Percentiles rank a stretch among this genome's conserved stretches.
These are phyloP conservation scores for Lonicera japonica DNA, from an alignment of 129 eudicot genomes.

Conservation along the genomic window DNA sequence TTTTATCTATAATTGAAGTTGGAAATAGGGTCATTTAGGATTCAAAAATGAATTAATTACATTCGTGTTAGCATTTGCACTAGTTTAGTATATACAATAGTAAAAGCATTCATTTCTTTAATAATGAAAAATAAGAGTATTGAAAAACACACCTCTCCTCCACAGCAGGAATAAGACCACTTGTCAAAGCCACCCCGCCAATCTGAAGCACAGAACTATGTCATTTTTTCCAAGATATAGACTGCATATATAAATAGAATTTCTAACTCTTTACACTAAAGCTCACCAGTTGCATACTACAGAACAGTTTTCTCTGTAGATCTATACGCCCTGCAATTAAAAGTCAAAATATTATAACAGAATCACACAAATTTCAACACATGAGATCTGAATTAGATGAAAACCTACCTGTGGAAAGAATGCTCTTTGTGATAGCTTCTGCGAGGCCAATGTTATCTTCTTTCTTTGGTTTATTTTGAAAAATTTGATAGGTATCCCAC, in stretches of 20 bases:
- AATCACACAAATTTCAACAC: constrained; percentile 9
- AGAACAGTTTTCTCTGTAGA: constrained; percentile 82
- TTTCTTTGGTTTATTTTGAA: constrained; percentile 61
- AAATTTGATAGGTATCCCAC: constrained; percentile 79
- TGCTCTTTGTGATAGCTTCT: constrained; percentile 91
- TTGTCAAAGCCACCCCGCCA: constrained; percentile 85
- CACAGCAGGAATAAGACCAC: constrained; percentile 82
- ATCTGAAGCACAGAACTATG: constrained; percentile 38
- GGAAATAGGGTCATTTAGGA: neutral
- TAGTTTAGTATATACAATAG: too few species aligned
- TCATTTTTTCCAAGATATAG: constrained; percentile 16
- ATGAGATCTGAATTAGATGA: neutral
- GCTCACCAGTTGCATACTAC: constrained; percentile 96
- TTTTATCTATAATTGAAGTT: neutral
- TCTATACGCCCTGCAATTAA: constrained; percentile 75
- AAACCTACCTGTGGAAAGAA: constrained; percentile 66
- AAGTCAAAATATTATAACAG: constrained; percentile 9
- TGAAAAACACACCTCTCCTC: constrained; percentile 82
- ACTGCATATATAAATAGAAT: neutral
- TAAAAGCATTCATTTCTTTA: neutral
- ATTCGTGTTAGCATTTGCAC: neutral
- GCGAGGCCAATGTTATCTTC: constrained; percentile 84
- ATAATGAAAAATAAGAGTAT: constrained; percentile 1
- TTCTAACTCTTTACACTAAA: neutral
- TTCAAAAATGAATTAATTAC: neutral